Evolutionary conservation across 345 rosid genomes (phyloP).

Genomic region (Dipteronia dyeriana): DNA sequence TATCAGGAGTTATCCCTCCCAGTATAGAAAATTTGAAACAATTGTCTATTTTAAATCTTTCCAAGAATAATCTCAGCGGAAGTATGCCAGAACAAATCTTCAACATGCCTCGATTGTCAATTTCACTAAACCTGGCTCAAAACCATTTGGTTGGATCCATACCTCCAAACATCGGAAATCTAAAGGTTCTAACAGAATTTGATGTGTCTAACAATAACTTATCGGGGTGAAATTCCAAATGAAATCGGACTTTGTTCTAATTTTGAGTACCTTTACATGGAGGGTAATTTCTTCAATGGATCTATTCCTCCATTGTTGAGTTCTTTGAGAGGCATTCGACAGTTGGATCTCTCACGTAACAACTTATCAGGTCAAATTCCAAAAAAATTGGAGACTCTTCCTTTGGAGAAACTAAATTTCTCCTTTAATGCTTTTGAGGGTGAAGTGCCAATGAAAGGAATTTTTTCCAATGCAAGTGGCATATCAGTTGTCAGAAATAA

Average conservation of each 20-base stretch:
- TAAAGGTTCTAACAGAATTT: constrained; percentile 11
- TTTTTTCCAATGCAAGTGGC: no score
- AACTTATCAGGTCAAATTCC: no score
- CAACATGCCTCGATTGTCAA: not conserved
- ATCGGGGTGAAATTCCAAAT: constrained; percentile 2
- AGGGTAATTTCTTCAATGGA: not conserved
- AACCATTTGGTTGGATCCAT: constrained; percentile 24
- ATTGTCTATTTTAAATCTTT: constrained; percentile 5
- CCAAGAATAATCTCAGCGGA: no score
- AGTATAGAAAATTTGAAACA: constrained; percentile 12
- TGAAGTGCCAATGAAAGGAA: no score
- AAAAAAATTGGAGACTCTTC: no score
- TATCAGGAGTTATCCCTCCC: constrained; percentile 25
- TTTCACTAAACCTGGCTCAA: constrained; percentile 17
- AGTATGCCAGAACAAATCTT: no score
- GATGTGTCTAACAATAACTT: constrained; percentile 3
- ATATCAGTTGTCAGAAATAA: no score
- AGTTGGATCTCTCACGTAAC: no score
- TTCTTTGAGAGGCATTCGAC: no score
- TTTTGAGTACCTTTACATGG: not conserved
- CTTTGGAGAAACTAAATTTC: no score
- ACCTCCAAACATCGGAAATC: constrained; percentile 16
- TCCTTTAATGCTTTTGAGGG: no score
- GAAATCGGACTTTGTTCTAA: constrained; percentile 5
- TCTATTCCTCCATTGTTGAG: no score